Percentiles rank a stretch among this genome's conserved stretches.
These are phyloP conservation scores for Sicyos edulis DNA, from an alignment of 306 rosid species.

Conservation along the genomic window DNA sequence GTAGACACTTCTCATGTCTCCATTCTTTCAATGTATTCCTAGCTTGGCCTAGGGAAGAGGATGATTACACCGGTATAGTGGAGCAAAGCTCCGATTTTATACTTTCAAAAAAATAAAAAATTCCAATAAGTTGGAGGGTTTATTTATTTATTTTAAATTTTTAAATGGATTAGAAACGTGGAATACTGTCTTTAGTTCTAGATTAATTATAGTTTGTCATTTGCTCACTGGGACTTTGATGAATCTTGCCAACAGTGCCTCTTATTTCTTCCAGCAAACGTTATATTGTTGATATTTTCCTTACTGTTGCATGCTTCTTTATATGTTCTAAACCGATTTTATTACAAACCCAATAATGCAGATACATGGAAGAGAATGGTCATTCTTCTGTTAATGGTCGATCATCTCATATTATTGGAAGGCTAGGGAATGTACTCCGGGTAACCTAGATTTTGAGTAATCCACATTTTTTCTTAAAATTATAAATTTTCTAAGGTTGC, in stretches of 20 bases:
- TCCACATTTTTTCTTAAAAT: background rate
- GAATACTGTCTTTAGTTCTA: background rate
- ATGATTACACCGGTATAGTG: no score
- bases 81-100: no score
- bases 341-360: conserved; percentile 31
- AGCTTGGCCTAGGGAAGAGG: no score
- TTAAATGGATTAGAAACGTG: background rate
- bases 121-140: background rate
- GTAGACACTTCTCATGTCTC: no score
- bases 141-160: background rate
- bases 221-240: background rate
- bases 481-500: background rate
- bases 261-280: background rate
- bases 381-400: conserved; percentile 70
- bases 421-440: conserved; percentile 72
- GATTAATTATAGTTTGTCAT: background rate
- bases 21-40: no score
- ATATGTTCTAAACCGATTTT: background rate
- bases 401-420: conserved; percentile 70
- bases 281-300: background rate
- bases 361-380: conserved; percentile 81
- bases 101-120: no score
- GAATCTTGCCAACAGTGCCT: background rate
- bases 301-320: background rate
- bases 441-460: conserved; percentile 33